Percentiles rank a stretch among this genome's conserved stretches.
Evolutionary conservation across 768 basidiomycete genomes (phyloP).

Genomic region (Phylloporus rhodoxanthus): DNA sequence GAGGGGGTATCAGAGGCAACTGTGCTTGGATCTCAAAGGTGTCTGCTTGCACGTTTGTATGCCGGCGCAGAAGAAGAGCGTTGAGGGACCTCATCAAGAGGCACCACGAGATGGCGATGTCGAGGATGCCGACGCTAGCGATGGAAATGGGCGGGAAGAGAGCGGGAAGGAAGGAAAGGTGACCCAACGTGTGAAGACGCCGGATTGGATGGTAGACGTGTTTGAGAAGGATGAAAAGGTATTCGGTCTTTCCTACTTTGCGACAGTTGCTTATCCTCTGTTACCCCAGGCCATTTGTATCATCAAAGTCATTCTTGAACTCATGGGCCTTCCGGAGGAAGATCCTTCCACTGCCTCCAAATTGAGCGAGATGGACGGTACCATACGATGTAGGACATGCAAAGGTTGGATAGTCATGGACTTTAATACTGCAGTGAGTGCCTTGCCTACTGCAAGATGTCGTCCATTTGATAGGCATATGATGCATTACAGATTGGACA

Average conservation of each 20-base stretch:
- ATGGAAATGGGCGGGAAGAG: constrained; percentile 19
- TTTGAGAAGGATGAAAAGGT: constrained; percentile 63
- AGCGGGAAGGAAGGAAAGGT: neutral
- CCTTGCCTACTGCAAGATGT: too few relatives aligned
- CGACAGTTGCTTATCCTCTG: neutral
- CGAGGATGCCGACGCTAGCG: neutral
- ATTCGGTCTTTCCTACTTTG: neutral
- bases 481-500: constrained; percentile 48
- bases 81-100: neutral
- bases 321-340: constrained; percentile 30
- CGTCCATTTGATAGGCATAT: neutral
- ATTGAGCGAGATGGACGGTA: constrained; percentile 23
- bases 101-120: neutral
- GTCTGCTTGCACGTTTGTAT: constrained; percentile 57
- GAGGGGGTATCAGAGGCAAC: constrained; percentile 32
- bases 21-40: constrained; percentile 50
- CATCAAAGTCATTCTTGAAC: constrained; percentile 34
- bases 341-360: constrained; percentile 16
- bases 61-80: neutral
- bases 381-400: constrained; percentile 48
- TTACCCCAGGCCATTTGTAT: constrained; percentile 42
- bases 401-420: constrained; percentile 44
- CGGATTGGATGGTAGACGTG: constrained; percentile 42
- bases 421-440: constrained; percentile 41
- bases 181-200: constrained; percentile 17